Conservation (phyloP, 1,139 yeast species). For the Debaryomyces nepalensis region DNA sequence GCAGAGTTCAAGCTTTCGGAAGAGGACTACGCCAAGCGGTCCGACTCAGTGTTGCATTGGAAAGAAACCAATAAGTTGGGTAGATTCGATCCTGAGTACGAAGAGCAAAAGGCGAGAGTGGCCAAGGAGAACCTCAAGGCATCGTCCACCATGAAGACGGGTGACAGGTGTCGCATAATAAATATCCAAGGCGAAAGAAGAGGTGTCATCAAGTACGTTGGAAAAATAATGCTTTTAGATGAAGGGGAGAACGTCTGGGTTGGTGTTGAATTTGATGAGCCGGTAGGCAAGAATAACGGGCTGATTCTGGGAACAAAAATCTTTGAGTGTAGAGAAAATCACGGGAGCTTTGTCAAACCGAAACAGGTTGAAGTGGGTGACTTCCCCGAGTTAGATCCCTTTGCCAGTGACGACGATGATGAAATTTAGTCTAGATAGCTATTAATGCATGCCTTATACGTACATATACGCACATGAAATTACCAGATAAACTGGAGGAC, state of each 20-base stretch:
- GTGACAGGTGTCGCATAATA: conserved; percentile 46
- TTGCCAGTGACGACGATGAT: conserved; percentile 46
- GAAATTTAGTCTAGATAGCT: conserved; percentile 11
- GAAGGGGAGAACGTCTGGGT: conserved; percentile 49
- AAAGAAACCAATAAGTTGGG: conserved; percentile 71
- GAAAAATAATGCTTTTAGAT: conserved; percentile 65
- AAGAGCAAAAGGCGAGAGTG: conserved; percentile 26
- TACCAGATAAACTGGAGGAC: too few species aligned
- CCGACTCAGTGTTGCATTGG: conserved; percentile 76
- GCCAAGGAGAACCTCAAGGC: conserved; percentile 24
- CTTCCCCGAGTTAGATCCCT: conserved; percentile 50
- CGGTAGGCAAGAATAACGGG: conserved; percentile 52
- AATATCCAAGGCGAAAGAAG: conserved; percentile 59
- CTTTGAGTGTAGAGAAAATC: conserved; percentile 43
- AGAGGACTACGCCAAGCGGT: conserved; percentile 64
- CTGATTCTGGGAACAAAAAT: conserved; percentile 36
- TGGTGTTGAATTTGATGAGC: conserved; percentile 55
- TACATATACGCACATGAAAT: too few species aligned
- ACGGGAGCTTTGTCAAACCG: conserved; percentile 59
- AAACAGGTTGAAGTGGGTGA: conserved; percentile 57
- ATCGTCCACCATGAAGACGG: conserved; percentile 31
- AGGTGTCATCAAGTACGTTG: conserved; percentile 72
- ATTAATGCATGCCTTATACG: too few species aligned
- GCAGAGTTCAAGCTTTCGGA: conserved; percentile 63
- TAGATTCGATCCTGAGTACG: conserved; percentile 63